Percentiles rank a stretch among this genome's conserved stretches.
phyloP scores from a whole-genome alignment of 306 rosid genomes.

The Vigna mungo region DNA sequence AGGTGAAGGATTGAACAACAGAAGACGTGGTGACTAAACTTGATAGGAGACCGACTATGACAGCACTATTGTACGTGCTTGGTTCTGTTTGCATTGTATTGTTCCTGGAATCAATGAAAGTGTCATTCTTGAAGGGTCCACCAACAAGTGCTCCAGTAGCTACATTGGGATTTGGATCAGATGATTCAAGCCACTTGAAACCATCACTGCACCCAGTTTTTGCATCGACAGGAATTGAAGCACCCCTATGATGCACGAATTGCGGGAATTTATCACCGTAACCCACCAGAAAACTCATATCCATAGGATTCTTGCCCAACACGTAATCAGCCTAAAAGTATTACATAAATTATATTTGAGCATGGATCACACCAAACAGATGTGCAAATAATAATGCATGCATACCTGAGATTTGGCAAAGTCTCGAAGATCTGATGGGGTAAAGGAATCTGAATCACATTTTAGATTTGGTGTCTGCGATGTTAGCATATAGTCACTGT shows the following conservation, averaged over 20 bases:
- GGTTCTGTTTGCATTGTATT: slow-evolving; percentile 91
- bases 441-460: slow-evolving; percentile 66
- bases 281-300: slow-evolving; percentile 87
- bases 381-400: slow-evolving; percentile 29
- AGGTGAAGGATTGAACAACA: slow-evolving; percentile 69
- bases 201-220: slow-evolving; percentile 78
- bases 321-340: slow-evolving; percentile 82
- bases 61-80: slow-evolving; percentile 88
- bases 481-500: slow-evolving; percentile 95
- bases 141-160: slow-evolving; percentile 97
- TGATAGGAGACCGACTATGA: slow-evolving; percentile 86
- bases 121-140: slow-evolving; percentile 85
- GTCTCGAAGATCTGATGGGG: slow-evolving; percentile 73
- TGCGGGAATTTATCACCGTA: slow-evolving; percentile 83
- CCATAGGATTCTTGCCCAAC: slow-evolving; percentile 85
- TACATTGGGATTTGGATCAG: slow-evolving; percentile 82
- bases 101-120: slow-evolving; percentile 79
- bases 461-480: slow-evolving; percentile 61
- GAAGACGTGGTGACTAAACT: slow-evolving; percentile 94
- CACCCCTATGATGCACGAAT: slow-evolving; percentile 97
- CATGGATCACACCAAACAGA: slow-evolving; percentile 23
- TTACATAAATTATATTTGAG: slow-evolving; percentile 24
- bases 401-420: slow-evolving; percentile 90
- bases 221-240: slow-evolving; percentile 78
- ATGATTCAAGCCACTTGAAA: slow-evolving; percentile 69